Percentiles rank a stretch among this genome's conserved stretches.
phyloP scores from a whole-genome alignment of 2,329 filamentous ascomycete genomes.

The Simplicillium sp. region DNA sequence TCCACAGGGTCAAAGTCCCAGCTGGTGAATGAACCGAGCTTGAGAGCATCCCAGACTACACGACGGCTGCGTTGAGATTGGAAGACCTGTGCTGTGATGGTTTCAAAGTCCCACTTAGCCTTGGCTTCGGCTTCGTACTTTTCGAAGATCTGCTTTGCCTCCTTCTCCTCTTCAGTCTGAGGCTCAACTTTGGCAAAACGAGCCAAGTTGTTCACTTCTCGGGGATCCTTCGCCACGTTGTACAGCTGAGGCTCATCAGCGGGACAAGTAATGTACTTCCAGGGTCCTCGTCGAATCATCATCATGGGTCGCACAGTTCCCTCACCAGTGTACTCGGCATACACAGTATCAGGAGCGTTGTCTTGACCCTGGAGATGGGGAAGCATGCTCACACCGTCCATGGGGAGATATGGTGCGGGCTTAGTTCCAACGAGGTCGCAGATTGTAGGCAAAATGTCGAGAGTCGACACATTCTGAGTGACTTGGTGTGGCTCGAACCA shows the following conservation, averaged over 20 bases:
- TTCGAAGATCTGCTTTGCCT: constrained; percentile 40
- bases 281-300: constrained; percentile 84
- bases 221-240: constrained; percentile 66
- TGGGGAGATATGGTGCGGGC: constrained; percentile 60
- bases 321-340: constrained; percentile 91
- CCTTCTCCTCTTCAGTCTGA: constrained; percentile 33
- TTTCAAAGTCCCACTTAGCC: constrained; percentile 70
- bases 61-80: constrained; percentile 69
- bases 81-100: constrained; percentile 66
- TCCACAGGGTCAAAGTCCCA: constrained; percentile 81
- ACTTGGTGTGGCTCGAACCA: constrained; percentile 69
- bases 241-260: constrained; percentile 78
- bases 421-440: constrained; percentile 71
- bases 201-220: constrained; percentile 68
- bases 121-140: constrained; percentile 67
- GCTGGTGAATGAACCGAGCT: constrained; percentile 62
- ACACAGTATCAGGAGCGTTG: constrained; percentile 87
- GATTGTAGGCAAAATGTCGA: constrained; percentile 84
- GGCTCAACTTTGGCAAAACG: constrained; percentile 28
- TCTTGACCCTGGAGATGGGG: constrained; percentile 60
- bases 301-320: constrained; percentile 81
- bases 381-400: constrained; percentile 75
- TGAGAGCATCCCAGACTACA: constrained; percentile 72
- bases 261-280: constrained; percentile 86
- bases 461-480: constrained; percentile 75